Base-by-base conservation (phyloP, 179 eudicot genomes). In the Actinidia arguta region DNA sequence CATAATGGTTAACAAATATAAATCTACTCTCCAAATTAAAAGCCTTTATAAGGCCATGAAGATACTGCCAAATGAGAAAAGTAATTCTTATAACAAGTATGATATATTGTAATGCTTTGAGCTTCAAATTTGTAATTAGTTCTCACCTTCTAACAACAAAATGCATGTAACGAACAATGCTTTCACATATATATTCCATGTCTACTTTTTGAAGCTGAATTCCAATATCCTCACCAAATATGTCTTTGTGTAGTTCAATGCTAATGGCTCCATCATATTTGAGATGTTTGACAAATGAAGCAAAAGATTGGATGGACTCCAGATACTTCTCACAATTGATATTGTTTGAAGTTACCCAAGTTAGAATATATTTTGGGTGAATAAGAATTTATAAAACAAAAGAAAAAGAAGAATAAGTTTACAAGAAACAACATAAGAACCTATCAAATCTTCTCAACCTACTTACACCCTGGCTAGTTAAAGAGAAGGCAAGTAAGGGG, bases 291-390 rank as follows among this genome's bases (percentile, higher is more conserved):
- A 31, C 36, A 31, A 31, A 31, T 31, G 36, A 31, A 31, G 36
- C 36, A 31, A 31, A 31, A 39, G 18, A 2, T 42, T 42, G 12
- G 9, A 69, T 69, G 12, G 24, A 17, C 11, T 42, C 48, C 14
- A 69, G 3, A 67, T 67, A 12, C 8, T 36, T 67, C 4, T 67
- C 71, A 20, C 18, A 42, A 42, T 69, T 50, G 5, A 8, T 6
- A 69, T 42, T 69, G 39, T 69, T 69, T 42, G 73, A 69, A 69
- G 73, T 18, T 18, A 22, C 73, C 73, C 42, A 69, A 7, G 47
- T 31, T 31, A 31, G 36, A 31, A 31, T 31, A 31, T 31, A 31
- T 31, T 31, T 31, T 31, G 36, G 36, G 36, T 0, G 11, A 64
- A 64, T 64, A 12, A 13, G 31, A 64, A 27, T 64, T 64, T 27